These are phyloP conservation scores for Melastoma candidum DNA, from an alignment of 441 rosid genomes.

Conservation along the genomic window DNA sequence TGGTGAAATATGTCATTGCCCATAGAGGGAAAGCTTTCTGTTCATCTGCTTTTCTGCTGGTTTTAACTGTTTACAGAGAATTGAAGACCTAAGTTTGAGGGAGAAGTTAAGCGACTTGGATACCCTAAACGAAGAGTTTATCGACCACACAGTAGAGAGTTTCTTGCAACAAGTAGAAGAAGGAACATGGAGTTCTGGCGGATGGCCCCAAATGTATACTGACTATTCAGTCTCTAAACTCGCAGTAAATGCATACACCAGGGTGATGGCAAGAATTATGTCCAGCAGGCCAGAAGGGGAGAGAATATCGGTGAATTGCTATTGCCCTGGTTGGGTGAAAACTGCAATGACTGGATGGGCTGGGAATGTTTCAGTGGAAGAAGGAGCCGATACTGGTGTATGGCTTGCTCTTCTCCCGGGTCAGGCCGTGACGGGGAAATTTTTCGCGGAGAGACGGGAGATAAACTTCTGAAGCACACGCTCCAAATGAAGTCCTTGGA, in stretches of 20 bases:
- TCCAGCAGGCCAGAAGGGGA: constrained; percentile 46
- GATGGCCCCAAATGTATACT: constrained; percentile 75
- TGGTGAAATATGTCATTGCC: constrained; percentile 1
- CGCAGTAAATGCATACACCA: constrained; percentile 67
- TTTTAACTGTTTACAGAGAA: constrained; percentile 35
- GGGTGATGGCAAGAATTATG: constrained; percentile 50
- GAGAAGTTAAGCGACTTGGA: constrained; percentile 44
- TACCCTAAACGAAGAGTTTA: constrained; percentile 50
- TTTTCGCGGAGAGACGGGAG: constrained; percentile 95
- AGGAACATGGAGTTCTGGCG: constrained; percentile 66
- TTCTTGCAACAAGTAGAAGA: constrained; percentile 70
- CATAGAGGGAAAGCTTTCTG: not conserved
- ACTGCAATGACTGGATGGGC: constrained; percentile 91
- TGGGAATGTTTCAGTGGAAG: constrained; percentile 58
- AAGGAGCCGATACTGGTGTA: constrained; percentile 91
- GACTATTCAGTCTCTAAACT: constrained; percentile 90
- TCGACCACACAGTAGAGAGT: constrained; percentile 40
- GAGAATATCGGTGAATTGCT: constrained; percentile 68
- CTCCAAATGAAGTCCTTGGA: too few species aligned
- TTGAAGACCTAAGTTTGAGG: constrained; percentile 49
- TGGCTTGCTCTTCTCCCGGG: constrained; percentile 79
- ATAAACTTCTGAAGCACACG: constrained; percentile 38
- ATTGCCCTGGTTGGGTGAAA: constrained; percentile 96
- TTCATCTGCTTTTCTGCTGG: not conserved
- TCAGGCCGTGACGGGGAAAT: constrained; percentile 53